phyloP scores from a whole-genome alignment of 225 moss, liverwort and hornwort species.

The Climacium dendroides region DNA sequence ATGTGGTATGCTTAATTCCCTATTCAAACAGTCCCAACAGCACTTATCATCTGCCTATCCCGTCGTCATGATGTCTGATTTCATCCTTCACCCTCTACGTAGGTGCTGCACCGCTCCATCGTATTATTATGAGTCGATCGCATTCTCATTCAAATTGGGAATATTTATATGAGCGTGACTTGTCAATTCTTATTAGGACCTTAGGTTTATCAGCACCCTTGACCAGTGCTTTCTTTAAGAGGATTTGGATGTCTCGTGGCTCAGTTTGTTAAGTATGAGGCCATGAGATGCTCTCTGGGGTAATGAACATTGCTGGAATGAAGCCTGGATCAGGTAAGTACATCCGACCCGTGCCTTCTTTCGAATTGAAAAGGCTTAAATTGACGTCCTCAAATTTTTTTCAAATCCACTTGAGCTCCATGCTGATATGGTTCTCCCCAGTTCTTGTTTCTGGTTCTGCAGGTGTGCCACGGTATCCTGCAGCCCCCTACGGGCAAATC shows the following conservation, averaged over 20 bases:
- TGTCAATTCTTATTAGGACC: slow-evolving; percentile 3
- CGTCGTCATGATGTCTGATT: slow-evolving; percentile 37
- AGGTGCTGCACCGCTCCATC: slow-evolving; percentile 17
- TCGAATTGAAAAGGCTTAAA: not conserved
- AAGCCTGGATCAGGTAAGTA: slow-evolving; percentile 37
- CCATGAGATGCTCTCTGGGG: slow-evolving; percentile 16
- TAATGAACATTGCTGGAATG: slow-evolving; percentile 27
- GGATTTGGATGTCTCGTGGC: slow-evolving; percentile 25
- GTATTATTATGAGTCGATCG: slow-evolving; percentile 19
- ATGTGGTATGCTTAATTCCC: slow-evolving; percentile 99
- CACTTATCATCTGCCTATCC: slow-evolving; percentile 60
- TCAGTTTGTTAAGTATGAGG: slow-evolving; percentile 24
- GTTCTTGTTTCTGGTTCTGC: slow-evolving; percentile 88
- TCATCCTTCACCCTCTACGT: slow-evolving; percentile 15
- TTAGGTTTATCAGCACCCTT: slow-evolving; percentile 12
- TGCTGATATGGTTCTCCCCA: slow-evolving; percentile 53
- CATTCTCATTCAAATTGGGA: slow-evolving; percentile 19
- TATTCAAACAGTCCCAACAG: slow-evolving; percentile 74
- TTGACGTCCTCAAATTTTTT: not conserved
- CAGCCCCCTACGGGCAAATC: slow-evolving; percentile 61
- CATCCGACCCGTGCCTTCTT: not conserved
- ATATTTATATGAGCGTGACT: slow-evolving; percentile 7
- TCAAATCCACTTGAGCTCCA: not conserved
- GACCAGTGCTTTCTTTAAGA: slow-evolving; percentile 13
- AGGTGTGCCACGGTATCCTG: slow-evolving; percentile 80